Percentiles rank a stretch among this genome's conserved stretches.
Evolutionary conservation across 225 moss, liverwort and hornwort genomes (phyloP).

Genomic region (Sphagnum contortum): DNA sequence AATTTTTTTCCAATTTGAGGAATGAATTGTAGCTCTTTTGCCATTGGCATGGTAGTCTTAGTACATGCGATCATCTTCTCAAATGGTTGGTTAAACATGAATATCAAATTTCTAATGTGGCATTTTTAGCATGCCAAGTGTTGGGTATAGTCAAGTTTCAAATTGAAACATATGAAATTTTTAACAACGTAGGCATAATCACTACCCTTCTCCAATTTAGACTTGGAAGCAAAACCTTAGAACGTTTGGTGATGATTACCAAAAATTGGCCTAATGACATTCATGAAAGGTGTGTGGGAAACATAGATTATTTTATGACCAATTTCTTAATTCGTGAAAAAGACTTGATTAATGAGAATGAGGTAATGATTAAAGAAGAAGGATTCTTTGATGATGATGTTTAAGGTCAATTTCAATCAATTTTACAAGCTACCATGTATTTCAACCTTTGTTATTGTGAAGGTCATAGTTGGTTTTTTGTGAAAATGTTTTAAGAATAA

Average conservation of each 20-base stretch:
- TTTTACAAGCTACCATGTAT: not conserved
- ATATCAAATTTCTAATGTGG: not conserved
- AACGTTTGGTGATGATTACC: not conserved
- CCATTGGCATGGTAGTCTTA: not conserved
- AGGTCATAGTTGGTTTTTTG: too few relatives aligned
- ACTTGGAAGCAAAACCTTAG: not conserved
- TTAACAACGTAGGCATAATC: not conserved
- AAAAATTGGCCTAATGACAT: not conserved
- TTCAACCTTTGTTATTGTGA: too few relatives aligned
- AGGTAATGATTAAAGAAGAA: not conserved
- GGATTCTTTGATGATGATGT: not conserved
- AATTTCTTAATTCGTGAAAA: not conserved
- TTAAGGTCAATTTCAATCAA: not conserved
- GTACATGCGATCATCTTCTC: not conserved
- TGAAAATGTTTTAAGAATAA: too few relatives aligned
- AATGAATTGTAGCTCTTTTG: not conserved
- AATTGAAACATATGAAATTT: not conserved
- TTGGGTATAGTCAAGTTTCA: too few relatives aligned
- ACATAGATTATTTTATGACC: not conserved
- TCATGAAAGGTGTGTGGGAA: not conserved
- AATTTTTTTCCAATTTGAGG: not conserved
- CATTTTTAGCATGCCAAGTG: not conserved
- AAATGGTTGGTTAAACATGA: not conserved
- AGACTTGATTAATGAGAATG: not conserved
- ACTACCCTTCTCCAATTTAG: not conserved